Conservation (phyloP, 2,329 filamentous ascomycete species). For the Annulohypoxylon truncatum region DNA sequence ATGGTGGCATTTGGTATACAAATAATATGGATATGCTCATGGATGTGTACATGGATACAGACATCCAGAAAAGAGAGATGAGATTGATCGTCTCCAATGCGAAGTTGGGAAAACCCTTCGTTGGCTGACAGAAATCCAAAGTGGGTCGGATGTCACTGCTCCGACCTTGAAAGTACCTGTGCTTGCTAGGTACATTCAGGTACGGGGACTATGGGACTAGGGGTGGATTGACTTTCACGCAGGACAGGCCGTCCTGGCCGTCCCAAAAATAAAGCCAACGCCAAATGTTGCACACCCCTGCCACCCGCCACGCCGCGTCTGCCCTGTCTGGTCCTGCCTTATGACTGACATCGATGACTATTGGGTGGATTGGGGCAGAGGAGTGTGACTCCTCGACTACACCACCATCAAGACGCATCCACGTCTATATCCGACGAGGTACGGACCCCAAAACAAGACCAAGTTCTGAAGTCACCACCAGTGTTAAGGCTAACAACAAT, state of each 20-base stretch:
- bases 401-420: conserved; percentile 48
- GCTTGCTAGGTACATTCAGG: conserved; percentile 36
- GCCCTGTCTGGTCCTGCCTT: conserved; percentile 41
- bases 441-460: conserved; percentile 40
- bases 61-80: neutral
- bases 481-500: conserved; percentile 22
- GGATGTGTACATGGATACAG: neutral
- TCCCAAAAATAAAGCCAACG: conserved; percentile 46
- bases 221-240: conserved; percentile 28
- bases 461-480: conserved; percentile 32
- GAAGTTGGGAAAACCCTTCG: conserved; percentile 21
- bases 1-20: conserved; percentile 2
- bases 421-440: conserved; percentile 46
- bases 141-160: conserved; percentile 37
- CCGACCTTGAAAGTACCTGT: conserved; percentile 41
- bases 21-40: neutral
- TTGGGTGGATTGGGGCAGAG: conserved; percentile 37
- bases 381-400: conserved; percentile 49
- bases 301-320: conserved; percentile 46
- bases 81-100: conserved; percentile 10
- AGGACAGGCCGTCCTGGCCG: conserved; percentile 26
- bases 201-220: conserved; percentile 30
- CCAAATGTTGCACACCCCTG: conserved; percentile 43
- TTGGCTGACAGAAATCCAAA: conserved; percentile 27
- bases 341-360: conserved; percentile 47